Evolutionary conservation across 805 yeast species (phyloP), one percentile per base, ranked within the genome.

Genomic region (Candida easanensis): DNA sequence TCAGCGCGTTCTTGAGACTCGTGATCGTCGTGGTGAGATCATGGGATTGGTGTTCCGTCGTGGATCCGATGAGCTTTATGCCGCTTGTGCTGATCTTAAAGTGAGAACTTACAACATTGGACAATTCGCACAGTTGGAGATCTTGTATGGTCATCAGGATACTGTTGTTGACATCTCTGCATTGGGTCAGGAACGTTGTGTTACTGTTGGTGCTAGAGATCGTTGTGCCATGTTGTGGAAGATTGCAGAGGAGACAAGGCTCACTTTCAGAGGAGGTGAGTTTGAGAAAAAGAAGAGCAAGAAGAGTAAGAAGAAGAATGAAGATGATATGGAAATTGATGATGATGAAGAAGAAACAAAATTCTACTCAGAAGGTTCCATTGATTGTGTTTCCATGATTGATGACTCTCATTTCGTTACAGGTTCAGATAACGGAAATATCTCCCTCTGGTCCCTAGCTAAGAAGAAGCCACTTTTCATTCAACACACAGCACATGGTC

Each of bases 181-280:
- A 0, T 69, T 93, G 48, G 77, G 79, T 9, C 81, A 82, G 63
- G 98, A 93, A 60, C 79, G 97, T 45, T 93, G 99, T 70, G 90
- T 93, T 15, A 88, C 96, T 20, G 98, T 91, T 25, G 99, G 99
- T 15, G 75, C 95, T 3, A 79, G 98, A 55, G 99, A 93, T 66
- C 82, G 95, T 57, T 87, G 97, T 5, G 97, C 91, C 9, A 84
- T 95, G 83, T 71, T 87, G 56, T 93, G 99, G 99, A 93, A 93
- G 63, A 88, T 93, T 52, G 80, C 96, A 20, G 99, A 93, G 57
- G 99, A 93, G 66, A 81, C 95, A 1, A 79, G 97, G 60, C 76
- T 93, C 56, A 89, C 97, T 0, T 91, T 91, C 63, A 77, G 96
- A 60, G 96, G 96, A 48, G 96, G 95, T 45, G 96, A 88, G 57